Conservation (phyloP, 2,329 filamentous ascomycete species). For the Stagonosporopsis vannaccii region DNA sequence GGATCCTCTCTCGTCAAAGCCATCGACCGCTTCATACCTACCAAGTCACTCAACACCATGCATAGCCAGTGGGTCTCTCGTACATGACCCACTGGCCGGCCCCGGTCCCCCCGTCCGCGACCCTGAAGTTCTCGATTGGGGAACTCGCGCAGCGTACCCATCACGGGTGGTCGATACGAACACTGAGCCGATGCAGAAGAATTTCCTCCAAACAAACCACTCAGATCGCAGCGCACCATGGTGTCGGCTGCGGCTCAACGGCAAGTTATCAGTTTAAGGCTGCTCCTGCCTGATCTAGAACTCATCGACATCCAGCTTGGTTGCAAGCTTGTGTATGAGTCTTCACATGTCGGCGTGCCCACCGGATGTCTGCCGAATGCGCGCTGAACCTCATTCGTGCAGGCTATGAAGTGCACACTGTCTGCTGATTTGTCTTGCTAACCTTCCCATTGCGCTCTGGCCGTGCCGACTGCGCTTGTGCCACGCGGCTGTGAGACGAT, state of each 20-base stretch:
- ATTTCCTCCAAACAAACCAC: constrained; percentile 7
- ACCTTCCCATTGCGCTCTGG: neutral
- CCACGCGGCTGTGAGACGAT: neutral
- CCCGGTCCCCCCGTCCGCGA: constrained; percentile 15
- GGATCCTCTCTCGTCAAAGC: constrained; percentile 4
- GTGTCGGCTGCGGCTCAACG: constrained; percentile 2
- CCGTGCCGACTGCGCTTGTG: constrained; percentile 4
- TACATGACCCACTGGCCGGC: constrained; percentile 9
- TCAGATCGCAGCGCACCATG: constrained; percentile 2
- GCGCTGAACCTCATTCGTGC: neutral
- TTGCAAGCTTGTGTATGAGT: constrained; percentile 3
- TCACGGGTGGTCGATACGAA: constrained; percentile 10
- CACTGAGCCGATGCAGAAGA: neutral
- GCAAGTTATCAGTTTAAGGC: neutral
- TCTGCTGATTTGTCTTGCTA: constrained; percentile 3
- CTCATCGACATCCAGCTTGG: neutral
- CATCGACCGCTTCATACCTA: constrained; percentile 3
- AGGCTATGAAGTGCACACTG: neutral
- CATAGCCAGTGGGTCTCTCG: constrained; percentile 6
- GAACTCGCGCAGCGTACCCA: constrained; percentile 1
- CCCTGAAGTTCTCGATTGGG: constrained; percentile 17
- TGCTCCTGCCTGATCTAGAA: constrained; percentile 10
- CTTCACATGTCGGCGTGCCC: constrained; percentile 6
- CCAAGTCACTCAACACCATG: neutral
- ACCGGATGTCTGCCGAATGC: constrained; percentile 11